These are phyloP conservation scores for Fusarium brevicatenulatum DNA, from an alignment of 2,329 filamentous ascomycete species.

Conservation along the genomic window DNA sequence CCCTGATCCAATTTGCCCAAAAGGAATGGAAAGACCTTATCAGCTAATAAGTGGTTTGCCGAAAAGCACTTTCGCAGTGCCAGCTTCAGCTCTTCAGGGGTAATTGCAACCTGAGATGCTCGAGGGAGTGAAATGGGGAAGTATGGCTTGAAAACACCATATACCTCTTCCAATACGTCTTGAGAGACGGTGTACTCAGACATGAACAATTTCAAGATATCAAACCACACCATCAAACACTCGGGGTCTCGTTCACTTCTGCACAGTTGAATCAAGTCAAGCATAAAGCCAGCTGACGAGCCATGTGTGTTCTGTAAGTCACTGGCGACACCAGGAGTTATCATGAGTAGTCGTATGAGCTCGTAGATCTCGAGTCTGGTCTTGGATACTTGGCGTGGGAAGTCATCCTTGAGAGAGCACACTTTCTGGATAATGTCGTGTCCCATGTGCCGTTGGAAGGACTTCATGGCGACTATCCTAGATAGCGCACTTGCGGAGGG, in stretches of 20 bases:
- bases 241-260: slow-evolving; percentile 66
- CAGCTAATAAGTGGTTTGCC: slow-evolving; percentile 58
- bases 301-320: slow-evolving; percentile 59
- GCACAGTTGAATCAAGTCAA: slow-evolving; percentile 61
- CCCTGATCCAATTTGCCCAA: slow-evolving; percentile 68
- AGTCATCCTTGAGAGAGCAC: slow-evolving; percentile 65
- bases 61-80: slow-evolving; percentile 65
- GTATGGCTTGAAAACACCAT: slow-evolving; percentile 67
- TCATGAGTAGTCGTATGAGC: slow-evolving; percentile 58
- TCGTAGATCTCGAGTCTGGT: slow-evolving; percentile 65
- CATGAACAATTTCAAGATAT: slow-evolving; percentile 58
- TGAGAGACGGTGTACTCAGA: slow-evolving; percentile 56
- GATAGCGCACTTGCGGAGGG: slow-evolving; percentile 64
- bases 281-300: slow-evolving; percentile 58
- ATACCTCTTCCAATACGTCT: slow-evolving; percentile 61
- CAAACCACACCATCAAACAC: slow-evolving; percentile 68
- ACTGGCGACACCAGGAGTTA: slow-evolving; percentile 54
- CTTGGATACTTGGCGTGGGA: slow-evolving; percentile 61
- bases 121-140: slow-evolving; percentile 68
- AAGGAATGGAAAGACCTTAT: slow-evolving; percentile 62
- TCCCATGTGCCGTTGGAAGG: slow-evolving; percentile 61
- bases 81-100: slow-evolving; percentile 65
- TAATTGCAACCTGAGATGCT: slow-evolving; percentile 62
- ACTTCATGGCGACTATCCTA: slow-evolving; percentile 60
- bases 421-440: slow-evolving; percentile 61